phyloP scores from a whole-genome alignment of 331 rosid species.

The Prunus yedoensis region DNA sequence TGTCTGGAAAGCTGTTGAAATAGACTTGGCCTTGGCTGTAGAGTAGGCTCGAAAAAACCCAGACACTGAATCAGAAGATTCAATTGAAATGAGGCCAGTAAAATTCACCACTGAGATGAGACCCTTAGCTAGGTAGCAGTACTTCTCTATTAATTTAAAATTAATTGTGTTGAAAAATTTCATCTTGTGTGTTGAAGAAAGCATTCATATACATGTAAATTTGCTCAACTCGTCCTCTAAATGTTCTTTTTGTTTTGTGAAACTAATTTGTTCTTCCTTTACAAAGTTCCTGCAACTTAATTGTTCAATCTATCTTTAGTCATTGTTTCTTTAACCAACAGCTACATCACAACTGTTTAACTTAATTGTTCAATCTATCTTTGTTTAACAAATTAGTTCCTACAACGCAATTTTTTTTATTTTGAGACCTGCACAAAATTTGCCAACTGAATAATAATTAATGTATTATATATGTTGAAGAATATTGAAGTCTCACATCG shows the following conservation, averaged over 20 bases:
- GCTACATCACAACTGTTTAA: neutral
- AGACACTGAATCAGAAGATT: neutral
- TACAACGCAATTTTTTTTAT: slow-evolving; percentile 28
- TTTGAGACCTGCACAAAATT: slow-evolving; percentile 4
- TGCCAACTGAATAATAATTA: neutral
- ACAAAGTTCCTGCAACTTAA: too few relatives aligned
- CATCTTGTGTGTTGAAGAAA: neutral
- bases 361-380: too few relatives aligned
- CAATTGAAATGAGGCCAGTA: neutral
- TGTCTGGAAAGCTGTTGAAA: slow-evolving; percentile 30
- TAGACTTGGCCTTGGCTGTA: slow-evolving; percentile 19
- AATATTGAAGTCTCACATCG: too few relatives aligned
- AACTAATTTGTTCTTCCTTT: too few relatives aligned
- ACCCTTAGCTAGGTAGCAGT: slow-evolving; percentile 4
- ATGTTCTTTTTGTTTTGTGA: too few relatives aligned
- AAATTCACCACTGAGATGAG: neutral
- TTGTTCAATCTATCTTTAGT: too few relatives aligned
- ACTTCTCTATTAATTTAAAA: neutral
- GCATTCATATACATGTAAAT: too few relatives aligned
- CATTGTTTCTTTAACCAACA: slow-evolving; percentile 7
- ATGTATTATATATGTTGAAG: too few relatives aligned
- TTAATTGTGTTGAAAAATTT: neutral
- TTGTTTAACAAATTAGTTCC: too few relatives aligned
- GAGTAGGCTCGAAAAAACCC: neutral
- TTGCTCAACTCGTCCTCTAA: too few relatives aligned